Percentiles rank a stretch among this genome's conserved stretches.
Evolutionary conservation across 495 filamentous ascomycete species (phyloP).

Genomic region (Aspergillus carlsbadensis): DNA sequence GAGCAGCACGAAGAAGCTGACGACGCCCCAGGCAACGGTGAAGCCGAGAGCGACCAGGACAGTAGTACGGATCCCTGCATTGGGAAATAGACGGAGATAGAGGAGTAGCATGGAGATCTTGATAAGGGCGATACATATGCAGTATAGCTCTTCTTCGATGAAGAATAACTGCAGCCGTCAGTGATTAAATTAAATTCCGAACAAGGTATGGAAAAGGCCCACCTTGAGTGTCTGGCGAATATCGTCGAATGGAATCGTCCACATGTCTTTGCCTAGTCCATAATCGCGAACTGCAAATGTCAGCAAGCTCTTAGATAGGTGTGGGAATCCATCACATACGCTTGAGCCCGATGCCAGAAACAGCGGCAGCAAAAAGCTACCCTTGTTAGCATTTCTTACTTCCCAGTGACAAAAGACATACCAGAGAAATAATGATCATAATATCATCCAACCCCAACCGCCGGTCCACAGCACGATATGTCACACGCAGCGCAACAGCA

Average conservation of each 20-base stretch:
- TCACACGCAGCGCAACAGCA: not conserved
- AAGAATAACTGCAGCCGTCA: conserved; percentile 16
- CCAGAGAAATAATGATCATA: not conserved
- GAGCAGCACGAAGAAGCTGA: conserved; percentile 28
- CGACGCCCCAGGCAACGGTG: conserved; percentile 28
- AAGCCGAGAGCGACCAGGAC: conserved; percentile 26
- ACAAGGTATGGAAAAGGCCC: not conserved
- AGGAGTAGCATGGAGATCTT: conserved; percentile 26
- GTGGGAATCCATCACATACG: not conserved
- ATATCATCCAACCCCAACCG: conserved; percentile 15
- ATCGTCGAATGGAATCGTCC: conserved; percentile 16
- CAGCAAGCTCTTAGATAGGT: not conserved
- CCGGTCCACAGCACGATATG: conserved; percentile 8
- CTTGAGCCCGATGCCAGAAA: not conserved
- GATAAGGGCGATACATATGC: conserved; percentile 15
- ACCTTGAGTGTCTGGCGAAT: conserved; percentile 19
- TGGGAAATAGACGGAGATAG: conserved; percentile 38
- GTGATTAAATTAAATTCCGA: too few species aligned
- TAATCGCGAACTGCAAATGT: conserved; percentile 12
- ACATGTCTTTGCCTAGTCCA: conserved; percentile 22
- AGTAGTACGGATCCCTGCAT: conserved; percentile 15
- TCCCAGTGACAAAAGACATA: not conserved
- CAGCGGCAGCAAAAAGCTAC: not conserved
- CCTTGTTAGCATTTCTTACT: not conserved
- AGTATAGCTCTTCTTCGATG: conserved; percentile 20